Conservation (phyloP, 192 early-diverging fungal species). For the Tieghemiomyces parasiticus region DNA sequence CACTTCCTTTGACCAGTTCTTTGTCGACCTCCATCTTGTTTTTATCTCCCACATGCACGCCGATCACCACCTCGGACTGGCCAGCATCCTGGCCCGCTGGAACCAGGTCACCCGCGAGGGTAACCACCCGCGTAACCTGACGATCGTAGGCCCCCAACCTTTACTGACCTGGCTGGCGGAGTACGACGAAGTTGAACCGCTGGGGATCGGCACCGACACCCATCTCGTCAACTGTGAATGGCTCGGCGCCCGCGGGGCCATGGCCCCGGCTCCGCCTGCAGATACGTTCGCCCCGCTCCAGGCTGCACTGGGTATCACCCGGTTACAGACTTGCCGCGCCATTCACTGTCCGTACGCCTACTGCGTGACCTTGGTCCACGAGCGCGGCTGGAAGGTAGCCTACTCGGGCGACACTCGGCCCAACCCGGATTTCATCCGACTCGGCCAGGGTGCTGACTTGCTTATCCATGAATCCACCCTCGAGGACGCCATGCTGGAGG, state of each 20-base stretch:
- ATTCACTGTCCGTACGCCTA: constrained; percentile 74
- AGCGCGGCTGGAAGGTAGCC: constrained; percentile 59
- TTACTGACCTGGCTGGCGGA: constrained; percentile 30
- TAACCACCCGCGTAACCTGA: constrained; percentile 16
- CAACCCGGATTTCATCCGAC: constrained; percentile 45
- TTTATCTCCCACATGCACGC: constrained; percentile 96
- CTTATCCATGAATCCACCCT: constrained; percentile 91
- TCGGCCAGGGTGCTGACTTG: constrained; percentile 46
- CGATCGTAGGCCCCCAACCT: constrained; percentile 27
- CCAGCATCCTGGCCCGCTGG: constrained; percentile 57
- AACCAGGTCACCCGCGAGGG: constrained; percentile 31
- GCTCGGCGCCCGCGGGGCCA: constrained; percentile 4
- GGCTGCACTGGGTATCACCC: constrained; percentile 30
- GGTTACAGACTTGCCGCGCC: constrained; percentile 51
- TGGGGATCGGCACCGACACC: constrained; percentile 21
- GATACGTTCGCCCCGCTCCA: constrained; percentile 7
- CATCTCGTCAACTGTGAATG: constrained; percentile 26
- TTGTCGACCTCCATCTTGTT: constrained; percentile 46
- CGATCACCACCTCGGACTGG: constrained; percentile 87
- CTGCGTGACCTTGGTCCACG: constrained; percentile 54
- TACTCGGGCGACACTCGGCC: constrained; percentile 95
- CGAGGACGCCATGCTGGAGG: constrained; percentile 45
- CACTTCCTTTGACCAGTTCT: constrained; percentile 25
- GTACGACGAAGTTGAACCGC: constrained; percentile 22
- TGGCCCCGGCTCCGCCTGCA: no score